Percentiles rank a stretch among this genome's conserved stretches.
Conservation (phyloP, 805 yeast genomes). For the Lipomyces starkeyi region DNA sequence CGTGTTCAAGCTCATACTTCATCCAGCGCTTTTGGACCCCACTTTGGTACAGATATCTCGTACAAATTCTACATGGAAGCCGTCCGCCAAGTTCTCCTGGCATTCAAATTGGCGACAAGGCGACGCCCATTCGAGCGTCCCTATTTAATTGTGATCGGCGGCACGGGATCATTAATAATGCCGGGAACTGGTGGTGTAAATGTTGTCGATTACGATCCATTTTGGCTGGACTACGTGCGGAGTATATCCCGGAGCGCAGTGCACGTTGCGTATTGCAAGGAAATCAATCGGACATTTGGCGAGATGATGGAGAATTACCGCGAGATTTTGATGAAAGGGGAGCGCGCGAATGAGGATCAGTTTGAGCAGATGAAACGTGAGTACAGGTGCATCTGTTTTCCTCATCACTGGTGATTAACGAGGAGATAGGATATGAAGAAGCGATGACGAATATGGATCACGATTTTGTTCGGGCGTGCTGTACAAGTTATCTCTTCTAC, state of each 20-base stretch:
- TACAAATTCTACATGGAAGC: slow-evolving; percentile 16
- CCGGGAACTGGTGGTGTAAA: slow-evolving; percentile 14
- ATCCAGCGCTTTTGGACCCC: slow-evolving; percentile 17
- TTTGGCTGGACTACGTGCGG: slow-evolving; percentile 17
- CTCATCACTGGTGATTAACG: not conserved
- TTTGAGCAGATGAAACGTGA: slow-evolving; percentile 9
- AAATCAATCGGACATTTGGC: too few species aligned
- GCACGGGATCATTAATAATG: slow-evolving; percentile 12
- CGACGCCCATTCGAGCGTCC: not conserved
- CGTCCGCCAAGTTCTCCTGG: slow-evolving; percentile 10
- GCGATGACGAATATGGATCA: slow-evolving; percentile 2
- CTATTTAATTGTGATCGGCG: slow-evolving; percentile 19
- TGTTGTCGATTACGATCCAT: slow-evolving; percentile 18
- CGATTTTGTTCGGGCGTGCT: slow-evolving; percentile 15
- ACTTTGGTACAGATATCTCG: not conserved
- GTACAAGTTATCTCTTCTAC: slow-evolving; percentile 6
- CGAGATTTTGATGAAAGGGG: too few species aligned
- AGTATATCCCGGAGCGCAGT: slow-evolving; percentile 16
- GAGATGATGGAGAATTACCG: too few species aligned
- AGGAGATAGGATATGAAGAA: slow-evolving; percentile 14
- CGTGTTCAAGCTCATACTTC: not conserved
- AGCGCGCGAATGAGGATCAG: slow-evolving; percentile 19
- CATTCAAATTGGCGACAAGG: slow-evolving; percentile 17
- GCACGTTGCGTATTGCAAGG: too few species aligned
- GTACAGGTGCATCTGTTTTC: not conserved